Conservation (phyloP, 2,329 filamentous ascomycete species). For the Clarireedia monteithiana region DNA sequence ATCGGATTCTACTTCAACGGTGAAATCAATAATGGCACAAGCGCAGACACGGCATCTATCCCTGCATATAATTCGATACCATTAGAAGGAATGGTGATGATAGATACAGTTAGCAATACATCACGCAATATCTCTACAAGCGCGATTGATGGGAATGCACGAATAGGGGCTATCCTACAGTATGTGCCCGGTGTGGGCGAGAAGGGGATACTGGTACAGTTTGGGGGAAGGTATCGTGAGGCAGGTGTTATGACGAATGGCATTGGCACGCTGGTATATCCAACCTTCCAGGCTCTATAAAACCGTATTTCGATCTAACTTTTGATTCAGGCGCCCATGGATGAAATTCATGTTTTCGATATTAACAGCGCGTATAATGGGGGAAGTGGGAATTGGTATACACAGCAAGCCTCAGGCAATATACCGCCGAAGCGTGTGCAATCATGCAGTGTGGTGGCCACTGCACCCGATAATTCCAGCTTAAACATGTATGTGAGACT, state of each 20-base stretch:
- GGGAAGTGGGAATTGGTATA: constrained; percentile 32
- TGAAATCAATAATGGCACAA: constrained; percentile 8
- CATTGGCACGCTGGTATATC: neutral
- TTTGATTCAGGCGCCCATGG: constrained; percentile 19
- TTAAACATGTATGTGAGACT: constrained; percentile 37
- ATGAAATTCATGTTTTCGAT: constrained; percentile 35
- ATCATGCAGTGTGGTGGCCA: constrained; percentile 35
- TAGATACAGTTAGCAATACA: constrained; percentile 30
- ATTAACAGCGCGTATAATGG: constrained; percentile 27
- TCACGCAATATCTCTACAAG: constrained; percentile 33
- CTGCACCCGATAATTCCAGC: constrained; percentile 37
- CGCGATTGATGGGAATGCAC: constrained; percentile 27
- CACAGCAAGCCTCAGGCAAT: constrained; percentile 34
- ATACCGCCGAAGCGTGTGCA: constrained; percentile 36
- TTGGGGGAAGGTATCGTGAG: constrained; percentile 29
- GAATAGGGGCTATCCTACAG: constrained; percentile 32
- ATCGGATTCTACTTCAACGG: constrained; percentile 20
- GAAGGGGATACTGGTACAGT: constrained; percentile 32
- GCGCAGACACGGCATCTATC: neutral
- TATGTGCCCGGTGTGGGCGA: constrained; percentile 32
- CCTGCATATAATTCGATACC: neutral
- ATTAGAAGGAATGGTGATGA: constrained; percentile 34
- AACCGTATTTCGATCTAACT: neutral
- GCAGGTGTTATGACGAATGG: neutral
- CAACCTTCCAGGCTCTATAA: neutral